phyloP scores from a whole-genome alignment of 2,329 filamentous ascomycete genomes.

The Diplodia corticola region DNA sequence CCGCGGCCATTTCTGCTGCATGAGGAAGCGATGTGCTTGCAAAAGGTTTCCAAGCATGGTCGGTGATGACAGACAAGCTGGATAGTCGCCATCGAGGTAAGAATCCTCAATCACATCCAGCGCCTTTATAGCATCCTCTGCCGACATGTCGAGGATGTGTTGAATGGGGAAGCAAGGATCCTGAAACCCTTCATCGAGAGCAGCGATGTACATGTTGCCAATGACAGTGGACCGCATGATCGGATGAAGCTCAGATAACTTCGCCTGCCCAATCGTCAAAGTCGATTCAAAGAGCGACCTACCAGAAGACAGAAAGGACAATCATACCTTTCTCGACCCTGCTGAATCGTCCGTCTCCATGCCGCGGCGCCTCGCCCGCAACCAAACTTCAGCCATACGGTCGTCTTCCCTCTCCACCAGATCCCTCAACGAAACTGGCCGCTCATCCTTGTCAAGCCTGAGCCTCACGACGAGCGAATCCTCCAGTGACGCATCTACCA shows the following conservation, averaged over 20 bases:
- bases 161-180: slow-evolving; percentile 3
- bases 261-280: not conserved
- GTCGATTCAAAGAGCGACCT: not conserved
- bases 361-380: no score
- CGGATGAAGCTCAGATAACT: not conserved
- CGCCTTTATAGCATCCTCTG: not conserved
- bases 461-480: not conserved
- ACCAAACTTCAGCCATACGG: not conserved
- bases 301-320: no score
- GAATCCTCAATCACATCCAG: not conserved
- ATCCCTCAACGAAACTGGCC: not conserved
- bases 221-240: slow-evolving; percentile 11
- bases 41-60: not conserved
- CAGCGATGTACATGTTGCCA: not conserved
- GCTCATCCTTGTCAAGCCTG: not conserved
- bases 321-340: not conserved
- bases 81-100: not conserved
- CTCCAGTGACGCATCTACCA: no score
- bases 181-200: not conserved
- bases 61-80: not conserved
- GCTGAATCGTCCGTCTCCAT: not conserved
- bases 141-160: not conserved
- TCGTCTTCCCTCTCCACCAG: not conserved
- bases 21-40: not conserved
- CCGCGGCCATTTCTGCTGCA: not conserved